phyloP scores from a whole-genome alignment of 2,329 filamentous ascomycete species.

The Tolypocladium nubicola region DNA sequence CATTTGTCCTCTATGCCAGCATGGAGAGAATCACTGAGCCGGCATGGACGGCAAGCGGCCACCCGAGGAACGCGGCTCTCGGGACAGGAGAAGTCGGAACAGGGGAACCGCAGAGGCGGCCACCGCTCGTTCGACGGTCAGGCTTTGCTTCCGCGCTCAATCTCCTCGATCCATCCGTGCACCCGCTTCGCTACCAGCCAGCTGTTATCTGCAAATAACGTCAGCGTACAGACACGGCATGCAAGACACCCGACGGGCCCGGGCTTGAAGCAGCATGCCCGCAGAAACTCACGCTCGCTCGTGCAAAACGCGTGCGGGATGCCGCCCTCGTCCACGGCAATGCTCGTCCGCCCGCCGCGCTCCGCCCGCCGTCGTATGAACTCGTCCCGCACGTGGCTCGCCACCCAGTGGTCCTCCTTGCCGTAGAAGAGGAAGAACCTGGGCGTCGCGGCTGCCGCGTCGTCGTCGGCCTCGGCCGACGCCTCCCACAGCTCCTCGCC shows the following conservation, averaged over 20 bases:
- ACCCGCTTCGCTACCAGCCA: slow-evolving; percentile 18
- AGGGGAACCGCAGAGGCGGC: background rate
- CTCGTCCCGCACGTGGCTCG: slow-evolving; percentile 41
- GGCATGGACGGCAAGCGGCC: background rate
- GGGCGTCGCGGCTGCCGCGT: slow-evolving; percentile 14
- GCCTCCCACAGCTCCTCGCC: slow-evolving; percentile 47
- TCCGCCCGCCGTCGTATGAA: slow-evolving; percentile 37
- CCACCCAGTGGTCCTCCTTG: slow-evolving; percentile 52
- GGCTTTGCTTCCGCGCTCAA: slow-evolving; percentile 8
- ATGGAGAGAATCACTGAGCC: background rate
- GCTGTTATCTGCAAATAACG: slow-evolving; percentile 12
- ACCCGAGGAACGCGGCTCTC: background rate
- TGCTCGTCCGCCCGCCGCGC: slow-evolving; percentile 29
- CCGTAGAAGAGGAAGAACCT: slow-evolving; percentile 53
- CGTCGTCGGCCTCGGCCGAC: slow-evolving; percentile 7
- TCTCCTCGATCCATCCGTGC: slow-evolving; percentile 16
- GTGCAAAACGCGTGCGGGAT: slow-evolving; percentile 52
- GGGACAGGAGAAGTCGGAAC: background rate
- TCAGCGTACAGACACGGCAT: background rate
- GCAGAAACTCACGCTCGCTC: slow-evolving; percentile 20
- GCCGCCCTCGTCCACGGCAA: slow-evolving; percentile 43
- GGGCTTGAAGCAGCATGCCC: background rate
- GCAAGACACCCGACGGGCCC: background rate
- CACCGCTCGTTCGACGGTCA: background rate
- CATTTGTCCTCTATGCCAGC: background rate